Conservation (phyloP, 176 grass and related monocot species). For the Zoysia pacifica region DNA sequence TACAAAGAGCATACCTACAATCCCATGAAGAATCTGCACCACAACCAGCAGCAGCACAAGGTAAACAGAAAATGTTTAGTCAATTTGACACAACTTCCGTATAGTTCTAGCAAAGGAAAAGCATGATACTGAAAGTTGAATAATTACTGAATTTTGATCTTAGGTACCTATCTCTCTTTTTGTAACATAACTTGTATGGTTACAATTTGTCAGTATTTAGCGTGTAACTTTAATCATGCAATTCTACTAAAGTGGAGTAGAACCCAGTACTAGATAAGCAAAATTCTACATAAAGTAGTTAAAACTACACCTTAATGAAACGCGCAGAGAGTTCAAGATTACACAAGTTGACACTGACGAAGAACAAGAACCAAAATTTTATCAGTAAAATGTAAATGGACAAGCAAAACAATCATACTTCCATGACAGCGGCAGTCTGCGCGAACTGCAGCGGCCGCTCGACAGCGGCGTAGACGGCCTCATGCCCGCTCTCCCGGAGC, state of each 20-base stretch:
- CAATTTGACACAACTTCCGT: background rate
- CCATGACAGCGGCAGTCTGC: constrained; percentile 56
- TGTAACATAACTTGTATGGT: background rate
- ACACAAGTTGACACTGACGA: background rate
- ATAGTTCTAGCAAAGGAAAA: background rate
- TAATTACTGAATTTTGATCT: background rate
- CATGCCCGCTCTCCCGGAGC: constrained; percentile 35
- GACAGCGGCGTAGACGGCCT: constrained; percentile 49
- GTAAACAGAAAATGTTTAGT: constrained; percentile 33
- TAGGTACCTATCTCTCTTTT: background rate
- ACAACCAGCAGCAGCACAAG: background rate
- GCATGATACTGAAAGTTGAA: constrained; percentile 14
- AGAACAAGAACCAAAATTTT: background rate
- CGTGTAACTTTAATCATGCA: background rate
- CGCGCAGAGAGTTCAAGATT: background rate
- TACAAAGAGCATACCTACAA: constrained; percentile 31
- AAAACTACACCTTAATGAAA: background rate
- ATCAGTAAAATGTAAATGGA: background rate
- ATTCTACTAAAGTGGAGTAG: background rate
- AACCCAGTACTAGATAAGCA: background rate
- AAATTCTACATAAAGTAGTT: background rate
- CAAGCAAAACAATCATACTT: background rate
- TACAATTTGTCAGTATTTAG: background rate
- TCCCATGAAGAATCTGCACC: constrained; percentile 52
- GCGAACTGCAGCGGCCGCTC: constrained; percentile 50